Base-by-base conservation (phyloP, 2,329 filamentous ascomycete species). In the Anisogramma anomala region DNA sequence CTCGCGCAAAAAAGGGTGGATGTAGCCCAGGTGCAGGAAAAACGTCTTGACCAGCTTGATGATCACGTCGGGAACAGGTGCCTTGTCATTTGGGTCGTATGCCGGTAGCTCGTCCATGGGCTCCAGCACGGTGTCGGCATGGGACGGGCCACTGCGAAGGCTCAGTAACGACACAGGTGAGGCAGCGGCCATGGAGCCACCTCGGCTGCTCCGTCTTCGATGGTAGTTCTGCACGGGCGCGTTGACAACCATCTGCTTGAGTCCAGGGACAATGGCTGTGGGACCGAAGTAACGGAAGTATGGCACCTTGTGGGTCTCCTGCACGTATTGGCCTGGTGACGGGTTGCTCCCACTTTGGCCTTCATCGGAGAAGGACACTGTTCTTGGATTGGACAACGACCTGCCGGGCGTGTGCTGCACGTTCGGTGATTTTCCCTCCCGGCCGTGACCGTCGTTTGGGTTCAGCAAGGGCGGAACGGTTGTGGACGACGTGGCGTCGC, bases 231-330 rank as follows among this genome's bases (percentile, higher is more conserved):
- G 79, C 14, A 61, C 51, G 6, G 28, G 28, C 3, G 28, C 28
- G 33, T 60, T 55, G 44, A 83, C 79, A 19, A 93, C 84, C 84
- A 93, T 93, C 58, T 93, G 85, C 60, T 93, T 93, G 64, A 87
- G 93, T 17, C 86, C 86, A 1, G 86, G 86, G 39, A 91, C 84
- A 54, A 94, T 94, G 48, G 86, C 87, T 1, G 87, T 94, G 0
- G 85, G 84, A 0, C 86, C 87, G 56, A 94, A 91, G 60, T 91
- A 94, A 46, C 87, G 72, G 53, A 94, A 94, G 57, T 91, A 94
- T 0, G 86, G 86, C 48, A 94, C 84, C 40, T 81, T 73, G 53
- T 82, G 67, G 46, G 73, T 67, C 56, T 72, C 68, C 22, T 65
- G 59, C 50, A 72, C 66, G 47, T 72, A 64, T 36, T 68, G 59